phyloP scores from a whole-genome alignment of 306 rosid species.

The Rosa lucieae region DNA sequence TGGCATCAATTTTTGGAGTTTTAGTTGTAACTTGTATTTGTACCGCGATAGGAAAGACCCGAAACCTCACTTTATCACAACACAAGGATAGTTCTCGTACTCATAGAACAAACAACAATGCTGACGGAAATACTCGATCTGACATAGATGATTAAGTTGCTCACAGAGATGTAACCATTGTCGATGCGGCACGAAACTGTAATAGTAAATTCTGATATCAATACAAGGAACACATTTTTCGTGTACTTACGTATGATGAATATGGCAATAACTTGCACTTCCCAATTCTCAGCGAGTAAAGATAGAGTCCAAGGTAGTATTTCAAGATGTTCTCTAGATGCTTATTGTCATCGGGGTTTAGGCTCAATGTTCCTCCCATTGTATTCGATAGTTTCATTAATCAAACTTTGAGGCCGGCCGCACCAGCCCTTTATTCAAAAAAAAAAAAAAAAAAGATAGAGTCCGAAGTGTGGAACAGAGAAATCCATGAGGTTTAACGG shows the following conservation, averaged over 20 bases:
- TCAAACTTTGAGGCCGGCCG: too few relatives aligned
- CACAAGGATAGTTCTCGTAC: slow-evolving; percentile 24
- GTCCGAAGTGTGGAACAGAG: too few relatives aligned
- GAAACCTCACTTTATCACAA: slow-evolving; percentile 19
- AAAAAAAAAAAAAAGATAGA: too few relatives aligned
- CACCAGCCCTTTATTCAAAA: too few relatives aligned
- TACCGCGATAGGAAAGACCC: slow-evolving; percentile 40
- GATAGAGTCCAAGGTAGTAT: too few relatives aligned
- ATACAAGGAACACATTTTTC: background rate
- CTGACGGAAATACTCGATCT: background rate
- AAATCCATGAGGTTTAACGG: background rate
- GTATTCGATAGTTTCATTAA: too few relatives aligned
- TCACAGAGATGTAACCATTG: background rate
- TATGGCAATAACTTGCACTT: background rate
- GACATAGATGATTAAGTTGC: background rate
- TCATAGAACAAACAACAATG: slow-evolving; percentile 20
- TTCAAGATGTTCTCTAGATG: too few relatives aligned
- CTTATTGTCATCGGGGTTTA: too few relatives aligned
- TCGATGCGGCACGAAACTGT: background rate
- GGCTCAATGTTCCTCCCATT: too few relatives aligned
- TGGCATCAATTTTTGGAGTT: slow-evolving; percentile 31
- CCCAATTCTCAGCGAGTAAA: background rate
- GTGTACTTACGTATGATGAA: background rate
- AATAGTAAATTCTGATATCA: background rate
- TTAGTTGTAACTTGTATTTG: slow-evolving; percentile 45